A percentile compares a stretch with the other conserved stretches of the same genome.
Conservation (phyloP, 106 monocot genomes). For the Acanthochlamys bracteata region DNA sequence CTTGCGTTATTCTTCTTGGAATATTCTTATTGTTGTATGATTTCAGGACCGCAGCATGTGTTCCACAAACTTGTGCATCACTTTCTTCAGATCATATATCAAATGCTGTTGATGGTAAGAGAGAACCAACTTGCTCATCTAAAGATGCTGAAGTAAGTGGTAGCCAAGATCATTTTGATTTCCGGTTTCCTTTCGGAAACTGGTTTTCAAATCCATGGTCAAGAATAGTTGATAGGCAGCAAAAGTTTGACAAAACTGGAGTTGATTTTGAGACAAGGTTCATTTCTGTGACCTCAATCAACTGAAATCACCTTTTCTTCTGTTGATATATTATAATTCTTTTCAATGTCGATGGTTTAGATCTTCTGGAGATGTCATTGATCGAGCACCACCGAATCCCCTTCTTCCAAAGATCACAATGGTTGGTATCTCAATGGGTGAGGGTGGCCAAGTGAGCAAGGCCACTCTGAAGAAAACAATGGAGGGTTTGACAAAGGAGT, state of each 20-base stretch:
- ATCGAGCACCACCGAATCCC: constrained; percentile 32
- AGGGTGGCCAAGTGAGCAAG: constrained; percentile 52
- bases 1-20: background rate
- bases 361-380: constrained; percentile 5
- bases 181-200: constrained; percentile 45
- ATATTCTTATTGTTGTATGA: constrained; percentile 1
- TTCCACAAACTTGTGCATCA: constrained; percentile 24
- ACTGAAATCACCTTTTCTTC: background rate
- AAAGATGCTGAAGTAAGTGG: constrained; percentile 11
- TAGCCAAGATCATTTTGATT: constrained; percentile 12
- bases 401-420: constrained; percentile 93
- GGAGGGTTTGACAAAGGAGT: constrained; percentile 68
- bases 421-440: constrained; percentile 77
- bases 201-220: constrained; percentile 68
- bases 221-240: constrained; percentile 12
- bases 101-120: constrained; percentile 8
- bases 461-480: constrained; percentile 83
- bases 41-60: constrained; percentile 66
- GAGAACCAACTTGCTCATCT: background rate
- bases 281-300: background rate
- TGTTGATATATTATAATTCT: background rate
- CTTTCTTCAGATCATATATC: constrained; percentile 3
- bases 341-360: background rate
- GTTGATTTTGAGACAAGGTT: constrained; percentile 25
- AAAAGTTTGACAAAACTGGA: constrained; percentile 5